A percentile compares a stretch with the other conserved stretches of the same genome.
These are phyloP conservation scores for Lasiosphaeris hirsuta DNA, from an alignment of 495 filamentous ascomycete genomes.

Conservation along the genomic window DNA sequence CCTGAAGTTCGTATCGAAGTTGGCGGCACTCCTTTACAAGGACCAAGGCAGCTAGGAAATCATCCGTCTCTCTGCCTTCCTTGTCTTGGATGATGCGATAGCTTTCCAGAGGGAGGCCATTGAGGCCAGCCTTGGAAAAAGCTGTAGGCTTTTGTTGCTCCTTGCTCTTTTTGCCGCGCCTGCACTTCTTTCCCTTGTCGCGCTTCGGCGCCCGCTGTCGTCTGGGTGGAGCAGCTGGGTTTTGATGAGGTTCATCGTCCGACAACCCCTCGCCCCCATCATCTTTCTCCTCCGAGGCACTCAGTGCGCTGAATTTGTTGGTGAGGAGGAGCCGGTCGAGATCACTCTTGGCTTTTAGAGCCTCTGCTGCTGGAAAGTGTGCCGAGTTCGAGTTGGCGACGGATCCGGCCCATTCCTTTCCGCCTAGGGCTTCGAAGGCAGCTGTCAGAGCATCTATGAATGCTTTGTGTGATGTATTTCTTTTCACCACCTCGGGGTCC, in stretches of 20 bases:
- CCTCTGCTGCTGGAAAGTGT: no score
- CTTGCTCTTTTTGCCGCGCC: conserved; percentile 23
- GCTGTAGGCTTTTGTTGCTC: background rate
- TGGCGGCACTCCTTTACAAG: conserved; percentile 29
- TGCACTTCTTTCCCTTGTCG: conserved; percentile 42
- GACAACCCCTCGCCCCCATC: conserved; percentile 16
- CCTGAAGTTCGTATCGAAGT: conserved; percentile 37
- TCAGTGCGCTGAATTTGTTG: conserved; percentile 33
- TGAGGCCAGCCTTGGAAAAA: background rate
- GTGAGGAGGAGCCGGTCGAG: conserved; percentile 28
- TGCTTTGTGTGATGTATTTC: conserved; percentile 37
- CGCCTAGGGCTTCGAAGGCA: conserved; percentile 35
- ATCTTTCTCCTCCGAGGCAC: conserved; percentile 19
- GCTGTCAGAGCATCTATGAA: conserved; percentile 39
- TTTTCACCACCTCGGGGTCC: conserved; percentile 37
- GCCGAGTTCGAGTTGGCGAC: background rate
- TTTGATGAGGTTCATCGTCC: background rate
- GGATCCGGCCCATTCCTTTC: conserved; percentile 14
- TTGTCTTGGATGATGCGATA: conserved; percentile 39
- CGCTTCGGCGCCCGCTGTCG: conserved; percentile 24
- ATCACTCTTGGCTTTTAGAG: conserved; percentile 19
- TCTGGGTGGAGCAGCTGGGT: conserved; percentile 5
- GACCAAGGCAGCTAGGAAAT: conserved; percentile 38
- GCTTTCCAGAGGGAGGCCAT: conserved; percentile 36
- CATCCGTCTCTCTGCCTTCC: conserved; percentile 27